Base-by-base conservation (phyloP, 371 early-diverging fungal genomes). In the Actinomortierella wolfii region DNA sequence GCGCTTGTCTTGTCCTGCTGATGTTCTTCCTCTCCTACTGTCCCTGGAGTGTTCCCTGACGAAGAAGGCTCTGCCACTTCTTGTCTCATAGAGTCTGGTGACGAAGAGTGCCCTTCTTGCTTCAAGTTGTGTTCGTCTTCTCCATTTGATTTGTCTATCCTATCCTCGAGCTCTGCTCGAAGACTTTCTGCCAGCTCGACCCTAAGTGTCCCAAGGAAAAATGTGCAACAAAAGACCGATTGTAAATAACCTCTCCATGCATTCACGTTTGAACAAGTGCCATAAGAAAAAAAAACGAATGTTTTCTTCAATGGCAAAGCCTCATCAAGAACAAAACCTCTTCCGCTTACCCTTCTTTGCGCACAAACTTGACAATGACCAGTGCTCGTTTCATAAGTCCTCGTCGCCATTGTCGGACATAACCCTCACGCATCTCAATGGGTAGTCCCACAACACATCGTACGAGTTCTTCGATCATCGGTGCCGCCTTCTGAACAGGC, bases 371-470 rank as follows among this genome's bases (percentile, higher is more conserved):
- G 20, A 86, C 80, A 51, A 86, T 67, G 1, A 81, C 76, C 41
- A 82, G 40, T 7, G 83, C 81, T 24, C 66, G 70, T 41, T 77
- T 76, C 9, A 84, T 66, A 20, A 86, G 57, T 7, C 75, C 68
- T 51, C 81, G 65, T 25, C 81, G 79, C 86, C 86, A 86, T 57
- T 86, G 84, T 2, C 80, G 70, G 7, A 83, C 78, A 63, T 82
- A 86, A 0, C 79, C 80, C 53, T 86, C 86, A 34, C 86, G 73
- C 69, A 83, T 70, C 40, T 81, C 61, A 2, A 77, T 59, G 0
- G 86, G 86, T 15, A 86, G 60, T 15, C 61, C 67, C 2, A 77
- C 69, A 0, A 69, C 68, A 51, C 84, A 84, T 29, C 80, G 78
- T 1, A 86, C 58, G 24, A 86, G 58, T n/a, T 69, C 68, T 44